Conservation (phyloP, 108 stramenopile genomes). For the Skeletonema potamos region DNA sequence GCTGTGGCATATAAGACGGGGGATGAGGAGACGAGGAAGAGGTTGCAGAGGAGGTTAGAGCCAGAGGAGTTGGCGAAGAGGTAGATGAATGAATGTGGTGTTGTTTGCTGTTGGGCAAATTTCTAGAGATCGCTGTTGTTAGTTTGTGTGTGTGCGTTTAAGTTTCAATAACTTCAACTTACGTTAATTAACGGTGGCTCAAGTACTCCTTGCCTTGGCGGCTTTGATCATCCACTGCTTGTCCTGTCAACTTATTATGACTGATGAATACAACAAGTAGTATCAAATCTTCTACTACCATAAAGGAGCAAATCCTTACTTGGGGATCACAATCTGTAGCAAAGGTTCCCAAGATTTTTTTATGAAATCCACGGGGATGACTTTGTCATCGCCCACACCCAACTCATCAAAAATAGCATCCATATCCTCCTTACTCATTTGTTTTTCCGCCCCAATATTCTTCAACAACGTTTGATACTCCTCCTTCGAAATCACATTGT, state of each 20-base stretch:
- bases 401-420: slow-evolving; percentile 32
- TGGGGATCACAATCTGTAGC: neutral
- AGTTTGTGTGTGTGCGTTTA: neutral
- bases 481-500: slow-evolving; percentile 20
- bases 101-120: too few species aligned
- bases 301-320: neutral
- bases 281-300: too few species aligned
- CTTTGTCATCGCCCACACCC: slow-evolving; percentile 20
- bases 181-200: too few species aligned
- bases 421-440: slow-evolving; percentile 25
- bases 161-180: neutral
- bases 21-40: slow-evolving; percentile 64
- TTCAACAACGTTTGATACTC: slow-evolving; percentile 23
- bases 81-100: neutral
- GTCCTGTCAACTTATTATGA: too few species aligned
- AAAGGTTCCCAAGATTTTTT: slow-evolving; percentile 16
- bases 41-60: slow-evolving; percentile 73
- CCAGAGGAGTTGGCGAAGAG: slow-evolving; percentile 48
- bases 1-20: slow-evolving; percentile 81
- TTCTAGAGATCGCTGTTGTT: too few species aligned
- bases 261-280: too few species aligned
- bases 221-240: too few species aligned
- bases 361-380: slow-evolving; percentile 26
- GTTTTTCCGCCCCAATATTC: slow-evolving; percentile 33
- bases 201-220: too few species aligned